These are phyloP conservation scores for Pilaira anomala DNA, from an alignment of 192 early-diverging fungal species.

Conservation along the genomic window DNA sequence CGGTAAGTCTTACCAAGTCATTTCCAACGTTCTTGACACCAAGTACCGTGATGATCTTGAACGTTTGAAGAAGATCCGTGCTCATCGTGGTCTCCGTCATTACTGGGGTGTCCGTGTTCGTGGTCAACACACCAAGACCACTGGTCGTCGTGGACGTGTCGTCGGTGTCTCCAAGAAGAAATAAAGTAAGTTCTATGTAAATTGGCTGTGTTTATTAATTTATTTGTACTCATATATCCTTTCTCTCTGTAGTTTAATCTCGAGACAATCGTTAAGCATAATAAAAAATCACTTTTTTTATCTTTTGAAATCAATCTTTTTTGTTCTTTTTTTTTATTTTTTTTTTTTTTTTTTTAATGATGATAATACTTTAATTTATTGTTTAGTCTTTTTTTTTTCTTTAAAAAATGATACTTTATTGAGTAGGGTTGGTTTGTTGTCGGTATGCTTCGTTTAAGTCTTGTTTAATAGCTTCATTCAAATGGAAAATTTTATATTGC, in stretches of 20 bases:
- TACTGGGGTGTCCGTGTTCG: constrained; percentile 97
- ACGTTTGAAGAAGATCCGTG: constrained; percentile 98
- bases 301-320: constrained; percentile 3
- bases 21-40: constrained; percentile 94
- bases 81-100: constrained; percentile 99
- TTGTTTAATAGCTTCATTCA: neutral
- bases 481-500: constrained; percentile 11
- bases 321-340: constrained; percentile 3
- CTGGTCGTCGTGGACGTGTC: constrained; percentile 91
- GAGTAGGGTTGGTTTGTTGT: no score
- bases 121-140: constrained; percentile 99
- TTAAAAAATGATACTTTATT: no score
- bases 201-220: no score
- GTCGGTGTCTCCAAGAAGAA: constrained; percentile 99
- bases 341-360: neutral
- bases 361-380: no score
- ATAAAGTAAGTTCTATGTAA: constrained; percentile 28
- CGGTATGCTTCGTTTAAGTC: neutral
- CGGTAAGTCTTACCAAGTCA: constrained; percentile 92
- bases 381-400: no score
- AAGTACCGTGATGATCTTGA: constrained; percentile 98
- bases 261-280: no score
- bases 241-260: no score
- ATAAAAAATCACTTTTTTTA: no score
- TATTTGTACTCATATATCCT: no score